Evolutionary conservation across 169 alveolate genomes (phyloP).

Genomic region (Eimeria necatrix): DNA sequence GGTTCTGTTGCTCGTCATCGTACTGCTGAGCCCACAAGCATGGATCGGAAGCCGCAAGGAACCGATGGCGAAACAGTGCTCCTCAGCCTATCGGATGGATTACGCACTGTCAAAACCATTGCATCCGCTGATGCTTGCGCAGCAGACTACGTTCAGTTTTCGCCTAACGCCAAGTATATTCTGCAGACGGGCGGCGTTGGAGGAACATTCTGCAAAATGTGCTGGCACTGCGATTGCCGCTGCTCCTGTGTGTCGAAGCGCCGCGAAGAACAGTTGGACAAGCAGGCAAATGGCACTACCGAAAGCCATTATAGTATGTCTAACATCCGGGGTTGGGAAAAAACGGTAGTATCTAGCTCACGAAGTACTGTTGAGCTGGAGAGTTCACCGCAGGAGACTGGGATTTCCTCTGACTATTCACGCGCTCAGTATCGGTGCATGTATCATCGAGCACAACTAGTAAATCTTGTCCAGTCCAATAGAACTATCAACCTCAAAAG

Average conservation of each 20-base stretch:
- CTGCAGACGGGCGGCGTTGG: constrained; percentile 72
- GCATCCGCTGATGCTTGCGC: constrained; percentile 80
- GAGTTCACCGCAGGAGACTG: background rate
- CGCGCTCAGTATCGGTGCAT: background rate
- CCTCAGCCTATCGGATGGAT: constrained; percentile 69
- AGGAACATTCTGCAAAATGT: constrained; percentile 16
- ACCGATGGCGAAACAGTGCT: constrained; percentile 73
- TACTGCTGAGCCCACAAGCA: background rate
- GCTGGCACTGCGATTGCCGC: constrained; percentile 77
- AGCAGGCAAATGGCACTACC: background rate
- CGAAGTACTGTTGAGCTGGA: background rate
- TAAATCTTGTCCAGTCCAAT: constrained; percentile 73
- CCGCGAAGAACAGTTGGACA: background rate
- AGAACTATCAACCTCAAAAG: constrained; percentile 62
- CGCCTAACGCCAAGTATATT: constrained; percentile 74
- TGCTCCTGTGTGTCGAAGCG: constrained; percentile 39
- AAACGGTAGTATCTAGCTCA: background rate
- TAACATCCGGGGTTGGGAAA: background rate
- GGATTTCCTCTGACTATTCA: background rate
- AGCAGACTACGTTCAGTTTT: constrained; percentile 66
- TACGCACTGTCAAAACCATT: constrained; percentile 61
- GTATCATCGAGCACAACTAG: constrained; percentile 77
- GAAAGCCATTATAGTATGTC: background rate
- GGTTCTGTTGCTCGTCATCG: constrained; percentile 47
- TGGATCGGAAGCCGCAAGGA: background rate